Evolutionary conservation across 129 eudicot species (phyloP).

Genomic region (Saposhnikovia divaricata): DNA sequence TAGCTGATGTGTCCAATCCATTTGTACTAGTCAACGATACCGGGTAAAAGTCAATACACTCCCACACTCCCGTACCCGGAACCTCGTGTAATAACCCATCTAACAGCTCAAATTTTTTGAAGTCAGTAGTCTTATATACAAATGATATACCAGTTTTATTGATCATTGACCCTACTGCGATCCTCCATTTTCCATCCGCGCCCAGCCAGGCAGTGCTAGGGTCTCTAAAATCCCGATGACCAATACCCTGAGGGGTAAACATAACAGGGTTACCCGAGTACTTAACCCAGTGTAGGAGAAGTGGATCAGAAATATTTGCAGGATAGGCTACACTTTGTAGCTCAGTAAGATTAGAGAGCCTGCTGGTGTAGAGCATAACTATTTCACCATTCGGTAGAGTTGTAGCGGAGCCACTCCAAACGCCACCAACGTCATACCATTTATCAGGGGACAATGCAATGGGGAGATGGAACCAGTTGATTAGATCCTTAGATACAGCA

Average conservation of each 20-base stretch:
- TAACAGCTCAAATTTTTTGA: conserved; percentile 49
- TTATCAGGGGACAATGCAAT: conserved; percentile 75
- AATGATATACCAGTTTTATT: conserved; percentile 56
- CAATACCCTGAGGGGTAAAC: conserved; percentile 74
- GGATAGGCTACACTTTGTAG: conserved; percentile 87
- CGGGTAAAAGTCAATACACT: conserved; percentile 91
- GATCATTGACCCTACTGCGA: conserved; percentile 56
- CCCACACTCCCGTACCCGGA: conserved; percentile 98
- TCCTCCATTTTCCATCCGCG: conserved; percentile 63
- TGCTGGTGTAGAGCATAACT: conserved; percentile 71
- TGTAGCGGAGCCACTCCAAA: conserved; percentile 91
- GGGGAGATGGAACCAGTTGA: conserved; percentile 71
- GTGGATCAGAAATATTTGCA: conserved; percentile 76
- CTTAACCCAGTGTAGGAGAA: conserved; percentile 81
- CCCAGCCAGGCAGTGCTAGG: conserved; percentile 84
- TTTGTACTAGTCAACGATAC: conserved; percentile 41
- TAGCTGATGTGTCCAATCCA: conserved; percentile 70
- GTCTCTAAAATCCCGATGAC: conserved; percentile 57
- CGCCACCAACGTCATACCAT: conserved; percentile 79
- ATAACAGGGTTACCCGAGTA: conserved; percentile 69
- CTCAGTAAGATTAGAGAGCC: conserved; percentile 44
- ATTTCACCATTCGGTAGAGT: conserved; percentile 66
- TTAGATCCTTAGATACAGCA: conserved; percentile 63
- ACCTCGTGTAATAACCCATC: conserved; percentile 59
- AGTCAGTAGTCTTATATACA: conserved; percentile 61